These are phyloP conservation scores for Suillus hirtellus DNA, from an alignment of 768 basidiomycete genomes.

Conservation along the genomic window DNA sequence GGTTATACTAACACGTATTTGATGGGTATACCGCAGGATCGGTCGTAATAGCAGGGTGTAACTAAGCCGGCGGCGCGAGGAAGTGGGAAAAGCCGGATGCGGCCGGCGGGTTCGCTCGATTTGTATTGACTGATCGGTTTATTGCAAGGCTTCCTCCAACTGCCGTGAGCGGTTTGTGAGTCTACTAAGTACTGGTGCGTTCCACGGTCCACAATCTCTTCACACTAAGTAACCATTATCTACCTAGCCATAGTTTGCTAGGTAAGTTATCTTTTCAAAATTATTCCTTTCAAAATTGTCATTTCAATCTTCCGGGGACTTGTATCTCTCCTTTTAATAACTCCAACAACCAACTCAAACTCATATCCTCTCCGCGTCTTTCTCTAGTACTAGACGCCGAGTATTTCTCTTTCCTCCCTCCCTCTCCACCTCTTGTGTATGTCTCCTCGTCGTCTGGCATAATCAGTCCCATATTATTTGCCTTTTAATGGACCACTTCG, in stretches of 20 bases:
- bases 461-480: slow-evolving; percentile 3
- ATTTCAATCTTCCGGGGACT: slow-evolving; percentile 18
- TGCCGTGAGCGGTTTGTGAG: slow-evolving; percentile 3
- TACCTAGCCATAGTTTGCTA: not conserved
- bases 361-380: slow-evolving; percentile 27
- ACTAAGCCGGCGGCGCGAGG: slow-evolving; percentile 37
- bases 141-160: slow-evolving; percentile 8
- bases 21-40: slow-evolving; percentile 18
- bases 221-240: not conserved
- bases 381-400: slow-evolving; percentile 7
- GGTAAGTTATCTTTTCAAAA: slow-evolving; percentile 15
- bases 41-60: slow-evolving; percentile 22
- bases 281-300: slow-evolving; percentile 22
- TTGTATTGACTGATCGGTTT: slow-evolving; percentile 21
- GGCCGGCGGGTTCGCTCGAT: slow-evolving; percentile 24
- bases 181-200: not conserved
- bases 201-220: not conserved
- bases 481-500: slow-evolving; percentile 35
- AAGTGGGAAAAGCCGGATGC: slow-evolving; percentile 27
- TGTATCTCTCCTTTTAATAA: slow-evolving; percentile 14
- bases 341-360: slow-evolving; percentile 21
- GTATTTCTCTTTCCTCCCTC: not conserved
- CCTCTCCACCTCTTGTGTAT: not conserved
- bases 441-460: not conserved
- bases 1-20: not conserved